Percentiles rank a stretch among this genome's conserved stretches.
These are phyloP conservation scores for Rhazya stricta DNA, from an alignment of 257 asterid genomes.

Conservation along the genomic window DNA sequence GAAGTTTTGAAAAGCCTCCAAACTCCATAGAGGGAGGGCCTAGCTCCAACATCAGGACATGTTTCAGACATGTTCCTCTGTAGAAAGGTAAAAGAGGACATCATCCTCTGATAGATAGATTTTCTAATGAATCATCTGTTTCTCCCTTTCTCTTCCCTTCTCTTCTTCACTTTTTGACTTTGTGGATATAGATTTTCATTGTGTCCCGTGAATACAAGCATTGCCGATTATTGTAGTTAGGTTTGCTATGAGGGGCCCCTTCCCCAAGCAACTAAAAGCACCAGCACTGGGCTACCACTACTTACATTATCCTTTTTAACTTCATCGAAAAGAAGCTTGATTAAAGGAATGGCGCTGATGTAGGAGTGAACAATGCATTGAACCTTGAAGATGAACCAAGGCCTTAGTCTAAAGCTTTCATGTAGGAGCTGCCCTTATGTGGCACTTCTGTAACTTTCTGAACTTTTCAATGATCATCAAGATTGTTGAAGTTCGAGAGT, in stretches of 20 bases:
- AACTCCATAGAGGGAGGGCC: conserved; percentile 21
- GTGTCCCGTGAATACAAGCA: conserved; percentile 22
- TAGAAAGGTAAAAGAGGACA: conserved; percentile 16
- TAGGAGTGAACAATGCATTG: conserved; percentile 18
- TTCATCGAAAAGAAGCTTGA: conserved; percentile 9
- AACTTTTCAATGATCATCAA: not conserved
- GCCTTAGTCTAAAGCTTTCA: not conserved
- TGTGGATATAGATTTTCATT: conserved; percentile 22
- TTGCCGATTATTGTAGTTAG: conserved; percentile 11
- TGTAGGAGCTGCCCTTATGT: not conserved
- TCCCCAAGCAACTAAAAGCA: conserved; percentile 12
- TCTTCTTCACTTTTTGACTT: conserved; percentile 24
- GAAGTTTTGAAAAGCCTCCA: conserved; percentile 10
- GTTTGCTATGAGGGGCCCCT: conserved; percentile 16
- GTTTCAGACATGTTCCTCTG: conserved; percentile 63
- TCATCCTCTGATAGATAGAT: conserved; percentile 11
- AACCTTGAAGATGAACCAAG: conserved; percentile 23
- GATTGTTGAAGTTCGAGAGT: no score
- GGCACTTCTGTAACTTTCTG: not conserved
- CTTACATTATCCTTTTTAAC: conserved; percentile 4
- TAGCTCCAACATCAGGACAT: conserved; percentile 45
- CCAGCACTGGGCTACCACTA: conserved; percentile 23
- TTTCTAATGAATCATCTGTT: conserved; percentile 8
- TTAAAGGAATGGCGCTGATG: conserved; percentile 17
- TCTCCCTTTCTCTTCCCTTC: not conserved